These are phyloP conservation scores for Penicillium psychrosexuale DNA, from an alignment of 2,329 filamentous ascomycete species.

Conservation along the genomic window DNA sequence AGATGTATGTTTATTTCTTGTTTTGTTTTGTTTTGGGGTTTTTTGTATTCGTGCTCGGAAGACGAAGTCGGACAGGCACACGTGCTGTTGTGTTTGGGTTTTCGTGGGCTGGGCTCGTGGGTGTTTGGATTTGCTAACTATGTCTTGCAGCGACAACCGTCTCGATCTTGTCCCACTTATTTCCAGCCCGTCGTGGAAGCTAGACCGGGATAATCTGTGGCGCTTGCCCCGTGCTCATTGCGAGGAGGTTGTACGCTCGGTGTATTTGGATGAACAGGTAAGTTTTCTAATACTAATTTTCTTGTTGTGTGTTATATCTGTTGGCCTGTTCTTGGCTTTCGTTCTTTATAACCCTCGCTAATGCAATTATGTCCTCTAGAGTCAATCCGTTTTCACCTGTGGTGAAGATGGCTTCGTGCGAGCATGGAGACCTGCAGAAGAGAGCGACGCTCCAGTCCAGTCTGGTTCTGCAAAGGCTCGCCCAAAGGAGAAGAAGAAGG, in stretches of 20 bases:
- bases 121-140: background rate
- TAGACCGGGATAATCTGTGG: constrained; percentile 42
- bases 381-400: constrained; percentile 43
- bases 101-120: background rate
- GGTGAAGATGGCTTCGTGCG: constrained; percentile 46
- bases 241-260: constrained; percentile 47
- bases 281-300: no score
- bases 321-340: background rate
- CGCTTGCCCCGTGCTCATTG: constrained; percentile 48
- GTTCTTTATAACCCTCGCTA: background rate
- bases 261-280: constrained; percentile 47
- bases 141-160: constrained; percentile 33
- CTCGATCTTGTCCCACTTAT: constrained; percentile 44
- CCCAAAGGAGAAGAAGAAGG: constrained; percentile 36
- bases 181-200: constrained; percentile 36
- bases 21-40: background rate
- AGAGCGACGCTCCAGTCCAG: constrained; percentile 11
- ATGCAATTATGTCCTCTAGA: constrained; percentile 20
- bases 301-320: background rate
- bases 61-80: background rate
- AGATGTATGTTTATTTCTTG: constrained; percentile 40
- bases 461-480: constrained; percentile 23
- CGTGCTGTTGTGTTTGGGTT: background rate
- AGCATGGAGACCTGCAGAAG: constrained; percentile 35
- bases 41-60: background rate